A percentile compares a stretch with the other conserved stretches of the same genome.
These are phyloP conservation scores for Forsythia viridissima DNA, from an alignment of 257 asterid species.

Conservation along the genomic window DNA sequence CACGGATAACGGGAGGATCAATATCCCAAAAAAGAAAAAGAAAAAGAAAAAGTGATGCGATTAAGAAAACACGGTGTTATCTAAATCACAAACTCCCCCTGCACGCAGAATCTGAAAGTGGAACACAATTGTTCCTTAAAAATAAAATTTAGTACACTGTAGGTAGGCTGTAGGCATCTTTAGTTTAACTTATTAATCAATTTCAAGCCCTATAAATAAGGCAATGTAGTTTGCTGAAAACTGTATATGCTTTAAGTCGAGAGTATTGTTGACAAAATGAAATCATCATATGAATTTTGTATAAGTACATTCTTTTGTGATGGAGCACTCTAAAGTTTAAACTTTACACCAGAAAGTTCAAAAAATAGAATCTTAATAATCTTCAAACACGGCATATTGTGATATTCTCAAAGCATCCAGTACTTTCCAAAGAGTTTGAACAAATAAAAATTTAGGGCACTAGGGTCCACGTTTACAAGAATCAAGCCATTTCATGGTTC, in stretches of 20 bases:
- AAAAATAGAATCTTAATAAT: not conserved
- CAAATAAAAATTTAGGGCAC: not conserved
- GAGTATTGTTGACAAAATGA: not conserved
- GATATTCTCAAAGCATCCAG: not conserved
- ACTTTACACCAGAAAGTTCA: not conserved
- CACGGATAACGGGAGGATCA: conserved; percentile 8
- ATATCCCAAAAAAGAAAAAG: not conserved
- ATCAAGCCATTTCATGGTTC: not conserved
- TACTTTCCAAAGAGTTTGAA: not conserved
- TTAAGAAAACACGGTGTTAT: not conserved
- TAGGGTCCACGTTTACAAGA: not conserved
- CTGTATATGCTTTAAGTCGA: not conserved
- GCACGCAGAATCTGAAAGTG: conserved; percentile 2
- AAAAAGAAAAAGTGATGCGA: not conserved
- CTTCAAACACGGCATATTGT: not conserved
- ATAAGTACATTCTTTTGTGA: not conserved
- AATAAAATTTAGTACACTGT: not conserved
- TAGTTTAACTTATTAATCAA: not conserved
- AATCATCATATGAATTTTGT: not conserved
- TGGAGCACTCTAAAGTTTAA: not conserved
- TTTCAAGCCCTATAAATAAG: not conserved
- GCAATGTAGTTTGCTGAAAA: not conserved
- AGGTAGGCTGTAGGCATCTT: not conserved
- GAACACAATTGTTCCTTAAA: not conserved
- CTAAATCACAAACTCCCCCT: not conserved